Conservation (phyloP, 345 rosid species). For the Hevea brasiliensis region DNA sequence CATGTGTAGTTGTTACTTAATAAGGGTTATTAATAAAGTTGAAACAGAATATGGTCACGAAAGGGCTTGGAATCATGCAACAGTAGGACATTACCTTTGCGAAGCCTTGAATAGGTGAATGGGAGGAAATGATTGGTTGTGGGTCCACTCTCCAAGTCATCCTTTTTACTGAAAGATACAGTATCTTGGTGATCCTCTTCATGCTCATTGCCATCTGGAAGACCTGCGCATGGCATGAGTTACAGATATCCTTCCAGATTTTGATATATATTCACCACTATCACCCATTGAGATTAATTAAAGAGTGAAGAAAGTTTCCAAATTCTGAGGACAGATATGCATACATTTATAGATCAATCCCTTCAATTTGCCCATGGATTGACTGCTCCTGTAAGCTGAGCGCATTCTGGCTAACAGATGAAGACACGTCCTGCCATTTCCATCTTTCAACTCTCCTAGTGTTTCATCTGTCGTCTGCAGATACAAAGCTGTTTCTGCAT, state of each 20-base stretch:
- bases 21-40: too few species aligned
- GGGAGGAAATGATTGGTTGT: not conserved
- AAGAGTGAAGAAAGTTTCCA: too few species aligned
- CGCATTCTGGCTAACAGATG: slow-evolving; percentile 24
- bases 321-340: not conserved
- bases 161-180: not conserved
- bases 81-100: not conserved
- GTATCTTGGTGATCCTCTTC: not conserved
- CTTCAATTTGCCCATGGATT: not conserved
- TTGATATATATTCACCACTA: too few species aligned
- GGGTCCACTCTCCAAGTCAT: not conserved
- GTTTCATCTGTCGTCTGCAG: not conserved
- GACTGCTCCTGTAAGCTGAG: slow-evolving; percentile 21
- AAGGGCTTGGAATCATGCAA: not conserved
- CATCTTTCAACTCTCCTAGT: slow-evolving; percentile 13
- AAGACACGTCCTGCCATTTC: slow-evolving; percentile 13
- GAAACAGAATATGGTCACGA: not conserved
- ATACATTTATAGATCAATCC: slow-evolving; percentile 10
- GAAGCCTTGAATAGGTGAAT: not conserved
- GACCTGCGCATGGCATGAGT: not conserved
- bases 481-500: slow-evolving; percentile 24
- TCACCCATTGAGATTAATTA: too few species aligned
- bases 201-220: not conserved
- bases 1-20: not conserved
- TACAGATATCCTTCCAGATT: too few species aligned